phyloP scores from a whole-genome alignment of 2,329 filamentous ascomycete species.

The Trichocomaceae sp. region DNA sequence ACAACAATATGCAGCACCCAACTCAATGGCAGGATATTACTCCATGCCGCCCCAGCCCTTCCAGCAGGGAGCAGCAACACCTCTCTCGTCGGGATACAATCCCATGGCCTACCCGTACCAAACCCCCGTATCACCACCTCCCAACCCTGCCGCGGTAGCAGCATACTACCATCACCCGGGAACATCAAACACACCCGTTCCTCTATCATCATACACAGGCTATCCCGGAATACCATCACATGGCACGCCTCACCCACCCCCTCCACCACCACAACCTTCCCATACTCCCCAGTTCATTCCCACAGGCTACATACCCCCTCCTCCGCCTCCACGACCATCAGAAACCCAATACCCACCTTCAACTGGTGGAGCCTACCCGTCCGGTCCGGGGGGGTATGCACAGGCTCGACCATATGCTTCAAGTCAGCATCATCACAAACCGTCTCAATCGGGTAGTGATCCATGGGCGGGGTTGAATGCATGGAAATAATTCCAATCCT shows the following conservation, averaged over 20 bases:
- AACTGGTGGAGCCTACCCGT: slow-evolving; percentile 48
- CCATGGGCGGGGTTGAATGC: slow-evolving; percentile 65
- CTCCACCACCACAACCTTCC: slow-evolving; percentile 18
- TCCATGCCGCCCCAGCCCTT: slow-evolving; percentile 27
- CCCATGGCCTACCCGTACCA: slow-evolving; percentile 46
- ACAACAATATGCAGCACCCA: slow-evolving; percentile 26
- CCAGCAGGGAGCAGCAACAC: slow-evolving; percentile 38
- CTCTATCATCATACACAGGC: slow-evolving; percentile 27
- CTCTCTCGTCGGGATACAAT: slow-evolving; percentile 42
- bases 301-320: slow-evolving; percentile 60
- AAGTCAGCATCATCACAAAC: slow-evolving; percentile 31
- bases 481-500: slow-evolving; percentile 61
- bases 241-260: slow-evolving; percentile 22
- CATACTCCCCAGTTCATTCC: slow-evolving; percentile 46
- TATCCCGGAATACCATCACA: slow-evolving; percentile 22
- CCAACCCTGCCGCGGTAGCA: slow-evolving; percentile 33
- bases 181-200: slow-evolving; percentile 9
- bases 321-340: slow-evolving; percentile 59
- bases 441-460: slow-evolving; percentile 41
- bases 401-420: slow-evolving; percentile 39
- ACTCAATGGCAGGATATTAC: slow-evolving; percentile 22
- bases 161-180: slow-evolving; percentile 15
- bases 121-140: slow-evolving; percentile 37
- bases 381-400: slow-evolving; percentile 52
- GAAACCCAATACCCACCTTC: slow-evolving; percentile 38